These are phyloP conservation scores for Meripilus lineatus DNA, from an alignment of 1,284 basidiomycete species.

Conservation along the genomic window DNA sequence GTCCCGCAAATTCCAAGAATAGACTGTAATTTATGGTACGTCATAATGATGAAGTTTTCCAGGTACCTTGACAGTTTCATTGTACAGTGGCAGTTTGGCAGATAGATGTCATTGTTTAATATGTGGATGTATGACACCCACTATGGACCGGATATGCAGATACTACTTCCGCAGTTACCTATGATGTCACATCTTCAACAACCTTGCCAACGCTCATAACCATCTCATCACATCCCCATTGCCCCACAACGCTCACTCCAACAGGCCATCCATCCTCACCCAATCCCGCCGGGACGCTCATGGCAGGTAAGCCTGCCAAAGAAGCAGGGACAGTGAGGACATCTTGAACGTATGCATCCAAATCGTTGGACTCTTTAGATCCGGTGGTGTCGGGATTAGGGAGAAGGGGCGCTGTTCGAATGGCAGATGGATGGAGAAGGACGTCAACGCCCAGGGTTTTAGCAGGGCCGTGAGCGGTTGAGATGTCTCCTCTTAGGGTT, in stretches of 20 bases:
- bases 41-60: too few species aligned
- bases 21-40: too few species aligned
- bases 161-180: too few species aligned
- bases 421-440: constrained; percentile 83
- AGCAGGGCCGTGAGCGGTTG: too few species aligned
- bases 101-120: too few species aligned
- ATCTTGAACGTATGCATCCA: constrained; percentile 82
- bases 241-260: constrained; percentile 81
- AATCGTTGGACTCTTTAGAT: constrained; percentile 16
- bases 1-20: too few species aligned
- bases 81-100: too few species aligned
- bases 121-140: too few species aligned
- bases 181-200: too few species aligned
- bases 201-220: constrained; percentile 53
- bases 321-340: constrained; percentile 90
- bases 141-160: too few species aligned
- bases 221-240: constrained; percentile 83
- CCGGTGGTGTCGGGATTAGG: constrained; percentile 5
- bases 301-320: constrained; percentile 81
- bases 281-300: constrained; percentile 64
- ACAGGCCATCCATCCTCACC: constrained; percentile 75
- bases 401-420: constrained; percentile 70
- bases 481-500: neutral
- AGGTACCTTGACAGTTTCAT: too few species aligned
- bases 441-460: constrained; percentile 59